Percentiles rank a stretch among this genome's conserved stretches.
These are phyloP conservation scores for Hydrangea macrophylla DNA, from an alignment of 148 eudicot genomes.

Conservation along the genomic window DNA sequence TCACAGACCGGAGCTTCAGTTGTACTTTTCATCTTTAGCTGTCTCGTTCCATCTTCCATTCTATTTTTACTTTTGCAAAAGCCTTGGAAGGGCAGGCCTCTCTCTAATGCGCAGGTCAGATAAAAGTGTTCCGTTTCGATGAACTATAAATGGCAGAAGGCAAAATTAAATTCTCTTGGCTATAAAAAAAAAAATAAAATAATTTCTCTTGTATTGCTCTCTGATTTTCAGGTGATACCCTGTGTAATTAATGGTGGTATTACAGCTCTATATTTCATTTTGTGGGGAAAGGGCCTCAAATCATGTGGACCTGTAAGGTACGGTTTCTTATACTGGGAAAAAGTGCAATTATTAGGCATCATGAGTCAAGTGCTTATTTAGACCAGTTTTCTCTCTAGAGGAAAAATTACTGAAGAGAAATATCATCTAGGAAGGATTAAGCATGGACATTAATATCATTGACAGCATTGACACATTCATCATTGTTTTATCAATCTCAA, in stretches of 20 bases:
- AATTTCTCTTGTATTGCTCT: background rate
- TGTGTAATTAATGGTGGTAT: constrained; percentile 84
- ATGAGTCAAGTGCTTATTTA: background rate
- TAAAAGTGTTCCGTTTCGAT: background rate
- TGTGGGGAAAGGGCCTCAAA: constrained; percentile 96
- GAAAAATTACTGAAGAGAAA: too few relatives aligned
- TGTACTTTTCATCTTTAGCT: constrained; percentile 80
- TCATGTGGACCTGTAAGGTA: constrained; percentile 97
- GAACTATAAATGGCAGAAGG: background rate
- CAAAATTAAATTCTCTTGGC: background rate
- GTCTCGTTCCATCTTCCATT: constrained; percentile 73
- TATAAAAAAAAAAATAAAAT: too few relatives aligned
- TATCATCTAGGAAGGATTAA: too few relatives aligned
- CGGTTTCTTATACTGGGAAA: constrained; percentile 8
- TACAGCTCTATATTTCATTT: constrained; percentile 87
- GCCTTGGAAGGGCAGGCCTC: constrained; percentile 97
- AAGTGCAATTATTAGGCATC: background rate
- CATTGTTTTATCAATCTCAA: too few relatives aligned
- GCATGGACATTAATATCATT: too few relatives aligned
- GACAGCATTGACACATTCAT: too few relatives aligned
- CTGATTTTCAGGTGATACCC: constrained; percentile 66
- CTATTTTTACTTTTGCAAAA: constrained; percentile 69
- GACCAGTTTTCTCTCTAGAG: background rate
- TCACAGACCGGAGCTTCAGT: constrained; percentile 83
- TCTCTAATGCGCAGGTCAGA: constrained; percentile 79